Conservation (phyloP, 2,329 filamentous ascomycete genomes). For the Bimuria novae-zelandiae region DNA sequence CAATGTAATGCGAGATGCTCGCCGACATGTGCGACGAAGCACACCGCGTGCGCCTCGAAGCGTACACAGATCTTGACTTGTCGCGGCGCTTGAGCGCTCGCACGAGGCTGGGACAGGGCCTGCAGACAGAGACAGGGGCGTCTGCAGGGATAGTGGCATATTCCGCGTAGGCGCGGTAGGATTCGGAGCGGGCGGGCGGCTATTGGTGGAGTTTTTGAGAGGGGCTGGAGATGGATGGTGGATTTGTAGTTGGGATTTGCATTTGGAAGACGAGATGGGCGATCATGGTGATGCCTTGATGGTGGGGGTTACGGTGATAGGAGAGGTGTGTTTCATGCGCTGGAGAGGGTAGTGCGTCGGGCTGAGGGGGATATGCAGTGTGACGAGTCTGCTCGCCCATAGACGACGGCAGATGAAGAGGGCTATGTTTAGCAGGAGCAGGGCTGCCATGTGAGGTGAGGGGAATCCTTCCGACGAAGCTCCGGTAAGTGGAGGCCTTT, state of each 20-base stretch:
- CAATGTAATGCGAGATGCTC: slow-evolving; percentile 4
- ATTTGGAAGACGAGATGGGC: too few relatives aligned
- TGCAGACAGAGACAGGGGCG: too few relatives aligned
- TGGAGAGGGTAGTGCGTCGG: not conserved
- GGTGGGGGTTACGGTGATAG: too few relatives aligned
- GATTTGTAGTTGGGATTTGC: too few relatives aligned
- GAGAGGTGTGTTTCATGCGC: too few relatives aligned
- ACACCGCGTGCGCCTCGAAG: slow-evolving; percentile 1
- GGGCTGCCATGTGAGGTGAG: not conserved
- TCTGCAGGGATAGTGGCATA: not conserved
- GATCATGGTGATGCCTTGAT: too few relatives aligned
- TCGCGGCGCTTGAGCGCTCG: not conserved
- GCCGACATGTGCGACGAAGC: not conserved
- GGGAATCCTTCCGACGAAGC: too few relatives aligned
- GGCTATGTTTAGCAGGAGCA: slow-evolving; percentile 2
- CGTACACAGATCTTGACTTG: slow-evolving; percentile 9
- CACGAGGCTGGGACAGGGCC: not conserved
- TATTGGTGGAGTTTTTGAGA: not conserved
- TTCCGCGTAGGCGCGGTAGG: slow-evolving; percentile 1
- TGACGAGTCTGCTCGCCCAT: not conserved
- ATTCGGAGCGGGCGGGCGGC: slow-evolving; percentile 2
- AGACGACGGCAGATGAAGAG: not conserved
- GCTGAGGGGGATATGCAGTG: not conserved
- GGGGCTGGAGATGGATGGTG: not conserved
- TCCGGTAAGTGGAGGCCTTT: too few relatives aligned